A percentile compares a stretch with the other conserved stretches of the same genome.
Evolutionary conservation across 2,329 filamentous ascomycete species (phyloP).

Genomic region (Sphaerulina vaccinii): DNA sequence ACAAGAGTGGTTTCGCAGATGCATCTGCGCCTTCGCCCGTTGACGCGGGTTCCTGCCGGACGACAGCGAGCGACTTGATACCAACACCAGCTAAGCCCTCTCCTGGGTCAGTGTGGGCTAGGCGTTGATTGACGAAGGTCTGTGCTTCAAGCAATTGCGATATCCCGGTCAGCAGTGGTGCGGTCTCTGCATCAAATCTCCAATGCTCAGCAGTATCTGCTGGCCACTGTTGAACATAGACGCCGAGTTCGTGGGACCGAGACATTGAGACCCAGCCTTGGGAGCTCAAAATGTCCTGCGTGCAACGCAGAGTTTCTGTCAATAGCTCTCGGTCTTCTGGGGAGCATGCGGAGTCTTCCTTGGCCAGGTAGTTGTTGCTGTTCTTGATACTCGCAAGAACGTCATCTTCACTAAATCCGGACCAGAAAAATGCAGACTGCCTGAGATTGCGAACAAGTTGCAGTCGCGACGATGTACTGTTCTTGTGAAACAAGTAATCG

Average conservation of each 20-base stretch:
- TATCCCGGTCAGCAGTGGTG: constrained; percentile 56
- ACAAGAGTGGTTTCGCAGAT: constrained; percentile 22
- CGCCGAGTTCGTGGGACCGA: constrained; percentile 71
- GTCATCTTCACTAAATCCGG: constrained; percentile 66
- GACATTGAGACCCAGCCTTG: constrained; percentile 66
- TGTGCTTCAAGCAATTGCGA: constrained; percentile 58
- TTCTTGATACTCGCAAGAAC: constrained; percentile 64
- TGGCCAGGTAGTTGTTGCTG: constrained; percentile 65
- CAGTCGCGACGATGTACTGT: constrained; percentile 65
- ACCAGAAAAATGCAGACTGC: constrained; percentile 83
- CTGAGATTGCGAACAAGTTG: constrained; percentile 74
- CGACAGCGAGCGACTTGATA: constrained; percentile 29
- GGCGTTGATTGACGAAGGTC: constrained; percentile 49
- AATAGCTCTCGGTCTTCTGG: constrained; percentile 62
- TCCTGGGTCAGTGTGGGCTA: constrained; percentile 30
- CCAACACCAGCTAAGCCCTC: constrained; percentile 36
- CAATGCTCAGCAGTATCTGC: constrained; percentile 60
- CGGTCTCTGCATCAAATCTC: constrained; percentile 55
- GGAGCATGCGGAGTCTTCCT: constrained; percentile 60
- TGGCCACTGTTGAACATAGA: constrained; percentile 69
- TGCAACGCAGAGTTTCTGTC: constrained; percentile 63
- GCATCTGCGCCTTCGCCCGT: neutral
- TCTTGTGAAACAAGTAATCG: constrained; percentile 86
- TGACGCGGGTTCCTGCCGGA: neutral
- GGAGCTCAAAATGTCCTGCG: constrained; percentile 60